Conservation (phyloP, 805 yeast species). For the Hanseniaspora occidentalis region DNA sequence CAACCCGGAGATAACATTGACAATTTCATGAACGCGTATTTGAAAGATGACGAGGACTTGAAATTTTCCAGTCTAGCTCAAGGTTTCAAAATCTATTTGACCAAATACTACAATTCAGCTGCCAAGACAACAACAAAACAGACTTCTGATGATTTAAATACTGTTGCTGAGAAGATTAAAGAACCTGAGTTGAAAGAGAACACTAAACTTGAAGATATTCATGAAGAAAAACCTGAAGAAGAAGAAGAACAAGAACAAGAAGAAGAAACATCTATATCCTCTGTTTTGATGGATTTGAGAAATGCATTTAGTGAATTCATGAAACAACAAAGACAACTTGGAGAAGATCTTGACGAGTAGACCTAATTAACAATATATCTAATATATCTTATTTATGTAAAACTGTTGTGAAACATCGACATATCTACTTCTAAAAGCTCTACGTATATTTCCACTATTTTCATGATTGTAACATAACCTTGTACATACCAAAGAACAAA, state of each 20-base stretch:
- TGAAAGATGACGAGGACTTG: conserved; percentile 6
- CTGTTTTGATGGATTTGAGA: neutral
- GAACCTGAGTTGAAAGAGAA: too few species aligned
- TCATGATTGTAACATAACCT: too few species aligned
- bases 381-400: too few species aligned
- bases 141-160: neutral
- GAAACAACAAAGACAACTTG: neutral
- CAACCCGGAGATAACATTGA: conserved; percentile 5
- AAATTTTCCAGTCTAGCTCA: conserved; percentile 4
- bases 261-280: neutral
- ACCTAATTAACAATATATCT: too few species aligned
- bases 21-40: conserved; percentile 3
- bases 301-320: neutral
- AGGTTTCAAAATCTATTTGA: conserved; percentile 4
- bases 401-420: too few species aligned
- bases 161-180: too few species aligned
- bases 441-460: too few species aligned
- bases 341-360: neutral
- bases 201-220: neutral
- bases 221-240: neutral
- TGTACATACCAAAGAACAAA: too few species aligned
- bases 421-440: too few species aligned
- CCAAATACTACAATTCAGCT: neutral
- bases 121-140: neutral
- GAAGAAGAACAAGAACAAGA: neutral